Evolutionary conservation across 768 basidiomycete species (phyloP).

Genomic region (Pulveroboletus sp.): DNA sequence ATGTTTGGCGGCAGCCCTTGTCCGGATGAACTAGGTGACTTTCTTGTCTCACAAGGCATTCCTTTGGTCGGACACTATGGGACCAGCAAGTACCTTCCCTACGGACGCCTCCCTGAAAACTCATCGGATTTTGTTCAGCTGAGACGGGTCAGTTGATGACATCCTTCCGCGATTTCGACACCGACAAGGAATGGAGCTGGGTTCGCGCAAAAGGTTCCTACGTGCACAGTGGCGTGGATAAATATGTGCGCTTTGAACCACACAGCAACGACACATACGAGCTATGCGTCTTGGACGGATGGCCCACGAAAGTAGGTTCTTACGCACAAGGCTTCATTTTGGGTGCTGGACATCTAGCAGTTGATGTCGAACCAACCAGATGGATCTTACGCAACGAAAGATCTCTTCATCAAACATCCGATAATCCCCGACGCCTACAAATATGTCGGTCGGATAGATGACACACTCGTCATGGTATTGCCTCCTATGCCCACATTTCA

Average conservation of each 20-base stretch:
- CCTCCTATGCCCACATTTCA: no score
- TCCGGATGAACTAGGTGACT: conserved; percentile 53
- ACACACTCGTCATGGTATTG: conserved; percentile 44
- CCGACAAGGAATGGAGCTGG: conserved; percentile 59
- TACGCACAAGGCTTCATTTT: neutral
- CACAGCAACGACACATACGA: conserved; percentile 44
- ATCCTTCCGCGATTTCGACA: conserved; percentile 45
- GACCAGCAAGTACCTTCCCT: conserved; percentile 35
- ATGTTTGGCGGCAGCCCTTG: conserved; percentile 51
- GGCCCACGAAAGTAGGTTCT: conserved; percentile 43
- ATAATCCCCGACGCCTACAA: conserved; percentile 41
- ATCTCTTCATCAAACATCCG: conserved; percentile 50
- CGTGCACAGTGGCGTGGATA: conserved; percentile 12
- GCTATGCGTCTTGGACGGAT: conserved; percentile 49
- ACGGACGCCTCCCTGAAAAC: neutral
- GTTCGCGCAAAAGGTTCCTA: conserved; percentile 33
- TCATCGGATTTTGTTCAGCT: conserved; percentile 1
- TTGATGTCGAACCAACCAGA: conserved; percentile 45
- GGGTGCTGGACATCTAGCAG: conserved; percentile 5
- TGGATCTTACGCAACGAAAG: conserved; percentile 51
- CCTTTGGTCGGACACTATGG: conserved; percentile 50
- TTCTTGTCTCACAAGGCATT: conserved; percentile 46
- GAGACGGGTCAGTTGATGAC: conserved; percentile 43
- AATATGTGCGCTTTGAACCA: conserved; percentile 43
- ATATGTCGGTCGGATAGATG: conserved; percentile 54